Evolutionary conservation across 352 stramenopile species (phyloP).

Genomic region (Phytophthora sansomeana): DNA sequence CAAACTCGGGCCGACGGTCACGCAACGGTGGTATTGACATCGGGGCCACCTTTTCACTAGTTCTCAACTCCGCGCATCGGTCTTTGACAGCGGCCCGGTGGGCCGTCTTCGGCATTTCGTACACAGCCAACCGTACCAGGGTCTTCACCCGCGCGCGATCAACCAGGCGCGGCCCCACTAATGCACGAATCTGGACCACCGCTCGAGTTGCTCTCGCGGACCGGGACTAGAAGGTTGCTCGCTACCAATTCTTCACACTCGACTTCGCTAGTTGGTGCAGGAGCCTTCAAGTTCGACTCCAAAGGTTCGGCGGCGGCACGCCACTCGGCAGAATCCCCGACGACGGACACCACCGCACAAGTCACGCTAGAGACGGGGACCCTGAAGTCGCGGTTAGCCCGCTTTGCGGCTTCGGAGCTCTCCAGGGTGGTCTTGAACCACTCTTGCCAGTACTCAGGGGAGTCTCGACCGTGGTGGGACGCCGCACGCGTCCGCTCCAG

Average conservation of each 20-base stretch:
- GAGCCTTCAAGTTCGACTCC: neutral
- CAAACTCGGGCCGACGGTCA: neutral
- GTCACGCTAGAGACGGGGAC: neutral
- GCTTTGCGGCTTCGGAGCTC: neutral
- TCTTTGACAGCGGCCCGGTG: too few relatives aligned
- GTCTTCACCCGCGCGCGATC: too few relatives aligned
- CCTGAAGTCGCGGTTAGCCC: conserved; percentile 2
- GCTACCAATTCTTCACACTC: too few relatives aligned
- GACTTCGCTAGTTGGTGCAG: too few relatives aligned
- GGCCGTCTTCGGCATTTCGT: too few relatives aligned
- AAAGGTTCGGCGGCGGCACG: too few relatives aligned
- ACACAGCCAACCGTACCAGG: too few relatives aligned
- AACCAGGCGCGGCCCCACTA: too few relatives aligned
- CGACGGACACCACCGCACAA: neutral
- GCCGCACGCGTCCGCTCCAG: conserved; percentile 1
- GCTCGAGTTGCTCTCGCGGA: too few relatives aligned
- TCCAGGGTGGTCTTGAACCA: neutral
- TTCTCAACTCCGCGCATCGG: neutral
- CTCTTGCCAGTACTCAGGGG: neutral
- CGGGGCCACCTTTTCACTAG: too few relatives aligned
- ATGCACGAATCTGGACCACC: too few relatives aligned
- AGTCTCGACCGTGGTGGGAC: neutral
- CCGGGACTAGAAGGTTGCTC: too few relatives aligned
- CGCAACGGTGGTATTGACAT: neutral
- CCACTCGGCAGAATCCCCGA: neutral